Conservation (phyloP, 2,329 filamentous ascomycete species). For the Fusarium virguliforme region DNA sequence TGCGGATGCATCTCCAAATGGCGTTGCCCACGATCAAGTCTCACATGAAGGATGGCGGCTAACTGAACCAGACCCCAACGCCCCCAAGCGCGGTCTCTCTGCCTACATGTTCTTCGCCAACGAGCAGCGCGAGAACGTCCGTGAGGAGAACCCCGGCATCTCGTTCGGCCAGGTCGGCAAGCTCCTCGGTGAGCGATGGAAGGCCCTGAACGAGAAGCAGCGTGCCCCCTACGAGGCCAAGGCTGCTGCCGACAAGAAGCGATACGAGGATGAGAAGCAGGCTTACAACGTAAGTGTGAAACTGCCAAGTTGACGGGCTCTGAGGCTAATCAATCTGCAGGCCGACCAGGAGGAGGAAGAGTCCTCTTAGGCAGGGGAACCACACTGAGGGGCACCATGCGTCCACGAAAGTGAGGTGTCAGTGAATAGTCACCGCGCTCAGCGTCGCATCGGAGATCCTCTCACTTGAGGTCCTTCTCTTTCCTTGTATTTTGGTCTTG, state of each 20-base stretch:
- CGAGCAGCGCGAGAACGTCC: conserved; percentile 97
- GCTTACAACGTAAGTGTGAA: conserved; percentile 82
- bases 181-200: conserved; percentile 98
- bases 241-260: conserved; percentile 98
- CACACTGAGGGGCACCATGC: conserved; percentile 27
- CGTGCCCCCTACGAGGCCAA: conserved; percentile 96
- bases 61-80: conserved; percentile 83
- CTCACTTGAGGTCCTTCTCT: conserved; percentile 43
- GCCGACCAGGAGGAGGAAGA: conserved; percentile 75
- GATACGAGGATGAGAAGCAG: conserved; percentile 98
- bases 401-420: conserved; percentile 26
- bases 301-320: conserved; percentile 26
- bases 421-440: conserved; percentile 30
- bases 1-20: background rate
- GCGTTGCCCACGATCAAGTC: background rate
- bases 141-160: conserved; percentile 98
- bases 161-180: conserved; percentile 99
- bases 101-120: conserved; percentile 99
- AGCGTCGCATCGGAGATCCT: conserved; percentile 34
- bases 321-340: conserved; percentile 55
- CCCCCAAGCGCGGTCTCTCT: conserved; percentile 98
- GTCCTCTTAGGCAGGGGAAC: conserved; percentile 56
- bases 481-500: conserved; percentile 59
- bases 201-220: conserved; percentile 94
- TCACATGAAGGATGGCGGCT: background rate